Base-by-base conservation (phyloP, 2,329 filamentous ascomycete species). In the Nemania sp. region DNA sequence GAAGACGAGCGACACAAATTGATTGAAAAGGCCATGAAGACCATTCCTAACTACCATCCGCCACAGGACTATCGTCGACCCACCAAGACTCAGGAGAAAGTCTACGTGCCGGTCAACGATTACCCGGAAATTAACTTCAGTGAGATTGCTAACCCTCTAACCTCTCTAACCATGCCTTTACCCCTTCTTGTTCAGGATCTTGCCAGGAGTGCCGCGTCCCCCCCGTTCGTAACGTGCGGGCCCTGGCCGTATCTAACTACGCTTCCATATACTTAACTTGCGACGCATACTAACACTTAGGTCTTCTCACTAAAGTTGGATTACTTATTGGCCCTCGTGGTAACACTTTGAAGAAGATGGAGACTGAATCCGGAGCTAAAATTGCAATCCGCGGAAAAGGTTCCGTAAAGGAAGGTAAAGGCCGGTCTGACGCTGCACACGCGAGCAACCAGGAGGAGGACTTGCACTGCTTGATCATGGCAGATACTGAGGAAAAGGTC, bases 71-170 rank as follows among this genome's bases (percentile, higher is more conserved):
- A 99, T 79, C 92, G 95, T 78, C 91, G 95, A 73, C 95, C 95
- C 65, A 98, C 94, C 77, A 99, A 99, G 90, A 99, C 95, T 76
- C 95, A 99, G 81, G 95, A 99, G 85, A 99, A 99, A 85, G 96
- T 99, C 90, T 99, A 99, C 78, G 95, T 99, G 78, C 95, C 95
- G 77, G 95, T 99, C 83, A 99, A 99, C 87, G 95, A 99, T 80
- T 99, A 99, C 79, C 95, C 95, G 85, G 95, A 99, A 80, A 98
- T 99, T 89, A 99, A 99, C 90, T 99, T 99, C 92, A 99, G 95
- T 99, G 97, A 94, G 94, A 94, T 95, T 93, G 89, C 93, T 97
- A 97, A 97, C 92, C 92, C 92, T 92, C 87, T 88, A 89, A 90
- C 87, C 82, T 78, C 84, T 85, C 87, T 90, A 89, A 90, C 81